Evolutionary conservation across 1,139 yeast genomes (phyloP), one percentile per base, ranked within the genome.

Genomic region (Blastobotrys indianensis): DNA sequence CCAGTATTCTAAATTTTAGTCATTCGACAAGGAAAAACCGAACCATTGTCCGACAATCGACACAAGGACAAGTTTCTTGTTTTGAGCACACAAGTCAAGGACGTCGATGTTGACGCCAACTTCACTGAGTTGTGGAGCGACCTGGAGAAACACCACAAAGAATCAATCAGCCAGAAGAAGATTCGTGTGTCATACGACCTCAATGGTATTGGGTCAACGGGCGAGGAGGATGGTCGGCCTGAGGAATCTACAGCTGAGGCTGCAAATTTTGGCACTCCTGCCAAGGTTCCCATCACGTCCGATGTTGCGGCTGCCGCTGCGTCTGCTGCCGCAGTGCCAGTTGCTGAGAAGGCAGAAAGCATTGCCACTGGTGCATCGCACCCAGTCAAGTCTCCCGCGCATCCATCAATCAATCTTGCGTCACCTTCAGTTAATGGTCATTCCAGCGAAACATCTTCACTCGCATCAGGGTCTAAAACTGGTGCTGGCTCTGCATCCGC

Each of bases 1-100:
- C 33, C 33, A n/a, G 15, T 10, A 32, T 10, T 17, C 9, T 15
- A 17, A 6, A 25, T 23, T 47, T 10, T 46, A 56, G 60, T 92
- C 56, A 86, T 87, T 58, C 80, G 88, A 54, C 90, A 90, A 65
- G 95, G 95, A 59, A 72, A 81, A 47, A 82, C 81, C 57, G 88
- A 85, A 51, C 90, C 94, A 50, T 74, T 80, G 9, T 67, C 77
- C 43, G 86, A 80, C 58, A 78, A 75, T 68, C 82, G 82, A 68
- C 84, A 95, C 67, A 85, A 83, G 66, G 97, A 92, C 69, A 92
- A 92, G 70, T 92, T 92, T 65, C 77, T 92, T 62, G 82, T 92
- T 52, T 92, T 90, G 57, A 80, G 94, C 29, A 74, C 88, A 55
- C 94, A 95, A 43, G 79, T 90, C 51, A 80, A 84, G 28, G 64